Conservation (phyloP, 2,329 filamentous ascomycete genomes). For the Helminthosporium solani region DNA sequence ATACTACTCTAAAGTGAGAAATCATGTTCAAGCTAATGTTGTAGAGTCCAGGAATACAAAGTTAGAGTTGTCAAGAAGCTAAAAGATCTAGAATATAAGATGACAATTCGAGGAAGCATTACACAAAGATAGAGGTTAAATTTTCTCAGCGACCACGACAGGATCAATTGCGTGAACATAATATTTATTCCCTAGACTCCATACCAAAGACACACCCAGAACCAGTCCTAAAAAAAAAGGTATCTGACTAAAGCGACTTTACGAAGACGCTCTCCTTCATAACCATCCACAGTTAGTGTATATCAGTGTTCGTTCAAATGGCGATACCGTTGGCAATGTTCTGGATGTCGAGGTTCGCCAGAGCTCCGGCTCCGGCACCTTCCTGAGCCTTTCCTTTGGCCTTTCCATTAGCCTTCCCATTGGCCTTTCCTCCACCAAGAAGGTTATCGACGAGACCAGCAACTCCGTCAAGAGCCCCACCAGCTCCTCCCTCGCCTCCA, state of each 20-base stretch:
- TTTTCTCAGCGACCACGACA: no score
- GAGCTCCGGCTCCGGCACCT: background rate
- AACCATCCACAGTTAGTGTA: background rate
- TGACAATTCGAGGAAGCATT: no score
- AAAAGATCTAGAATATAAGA: no score
- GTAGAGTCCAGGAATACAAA: no score
- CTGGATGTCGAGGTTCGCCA: background rate
- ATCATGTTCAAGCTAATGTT: no score
- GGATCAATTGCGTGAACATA: no score
- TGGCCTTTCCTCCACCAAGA: slow-evolving; percentile 2
- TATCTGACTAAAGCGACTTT: background rate
- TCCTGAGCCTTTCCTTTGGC: background rate
- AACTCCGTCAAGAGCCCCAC: slow-evolving; percentile 1
- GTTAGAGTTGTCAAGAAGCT: no score
- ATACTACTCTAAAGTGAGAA: no score
- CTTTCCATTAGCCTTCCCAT: no score
- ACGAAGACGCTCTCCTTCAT: background rate
- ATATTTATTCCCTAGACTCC: no score
- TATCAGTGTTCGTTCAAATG: background rate
- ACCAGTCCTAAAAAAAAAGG: background rate
- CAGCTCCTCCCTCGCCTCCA: slow-evolving; percentile 1
- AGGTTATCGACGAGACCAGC: slow-evolving; percentile 4
- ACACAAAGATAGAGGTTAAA: no score
- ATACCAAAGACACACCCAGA: background rate
- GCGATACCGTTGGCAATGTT: background rate